Percentiles rank a stretch among this genome's conserved stretches.
phyloP scores from a whole-genome alignment of 306 rosid genomes.

The Malus sieversii region DNA sequence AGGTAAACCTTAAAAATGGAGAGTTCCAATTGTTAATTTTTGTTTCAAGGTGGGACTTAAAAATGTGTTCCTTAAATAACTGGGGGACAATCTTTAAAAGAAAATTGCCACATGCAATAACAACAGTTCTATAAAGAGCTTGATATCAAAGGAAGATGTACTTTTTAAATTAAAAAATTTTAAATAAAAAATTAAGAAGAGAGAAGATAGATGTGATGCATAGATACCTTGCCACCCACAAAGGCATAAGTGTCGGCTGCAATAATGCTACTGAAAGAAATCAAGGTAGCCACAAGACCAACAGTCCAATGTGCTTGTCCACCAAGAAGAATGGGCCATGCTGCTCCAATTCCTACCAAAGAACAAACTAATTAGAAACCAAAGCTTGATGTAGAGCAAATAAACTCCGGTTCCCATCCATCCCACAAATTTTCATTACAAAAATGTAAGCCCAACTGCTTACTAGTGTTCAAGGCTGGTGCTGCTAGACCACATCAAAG shows the following conservation, averaged over 20 bases:
- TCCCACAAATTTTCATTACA: not conserved
- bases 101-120: not conserved
- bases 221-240: slow-evolving; percentile 86
- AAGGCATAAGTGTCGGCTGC: slow-evolving; percentile 93
- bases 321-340: slow-evolving; percentile 49
- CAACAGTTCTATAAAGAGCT: not conserved
- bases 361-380: not conserved
- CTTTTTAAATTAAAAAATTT: not conserved
- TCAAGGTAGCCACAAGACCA: slow-evolving; percentile 91
- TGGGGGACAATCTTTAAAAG: not conserved
- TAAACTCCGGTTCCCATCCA: not conserved
- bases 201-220: slow-evolving; percentile 5
- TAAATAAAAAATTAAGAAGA: not conserved
- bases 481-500: slow-evolving; percentile 97
- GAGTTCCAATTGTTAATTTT: not conserved
- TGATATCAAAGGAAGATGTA: not conserved
- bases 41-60: not conserved
- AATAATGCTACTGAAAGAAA: slow-evolving; percentile 74
- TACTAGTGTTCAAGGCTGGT: slow-evolving; percentile 82
- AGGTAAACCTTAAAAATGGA: not conserved
- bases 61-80: not conserved
- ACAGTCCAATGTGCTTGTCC: slow-evolving; percentile 88
- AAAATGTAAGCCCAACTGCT: slow-evolving; percentile 5
- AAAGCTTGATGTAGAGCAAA: not conserved
- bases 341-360: slow-evolving; percentile 38